Evolutionary conservation across 1,284 basidiomycete genomes (phyloP), one percentile per base, ranked within the genome.

Genomic region (Lignosus rhinocerotis): DNA sequence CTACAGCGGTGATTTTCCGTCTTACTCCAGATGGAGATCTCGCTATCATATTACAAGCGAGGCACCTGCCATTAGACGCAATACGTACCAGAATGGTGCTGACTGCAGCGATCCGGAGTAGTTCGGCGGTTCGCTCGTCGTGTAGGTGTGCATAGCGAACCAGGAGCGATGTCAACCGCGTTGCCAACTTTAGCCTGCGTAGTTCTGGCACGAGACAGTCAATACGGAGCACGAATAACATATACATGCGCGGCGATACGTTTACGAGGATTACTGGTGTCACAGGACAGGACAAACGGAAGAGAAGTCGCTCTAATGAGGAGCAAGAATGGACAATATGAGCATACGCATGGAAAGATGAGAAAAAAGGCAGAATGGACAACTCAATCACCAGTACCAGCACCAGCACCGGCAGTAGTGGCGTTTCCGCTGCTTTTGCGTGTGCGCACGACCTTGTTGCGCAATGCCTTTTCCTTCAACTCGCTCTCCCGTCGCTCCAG

Each of bases 391-490:
- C 46, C 39, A 9, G 30, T 33, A 51, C 55, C 53, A 9, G 21
- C 11, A 10, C 6, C 45, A 50, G 19, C 34, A 14, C 33, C 33
- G n/a, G 56, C 30, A 9, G 53, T 12, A 12, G 34, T 34, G 45
- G 53, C 62, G 30, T 53, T 53, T 25, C 60, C 52, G 49, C 67
- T 68, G 55, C 72, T 69, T 70, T 87, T 90, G 64, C 88, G 77
- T 34, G 85, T 86, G 66, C 87, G 78, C 64, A 92, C 82, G 54
- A 92, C 89, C 69, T 92, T 92, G 67, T 91, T 90, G 65, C 89
- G 80, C 67, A 92, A 70, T n/a, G 89, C 89, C 68, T 76, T 82
- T 66, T 92, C 89, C 69, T 90, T 91, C 49, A 92, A 70, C 67
- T 92, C 89, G 65, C 81, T 90, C 67, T 91, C 88, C 57, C 85